Evolutionary conservation across 768 basidiomycete species (phyloP).

Genomic region (Clavulina sp.): DNA sequence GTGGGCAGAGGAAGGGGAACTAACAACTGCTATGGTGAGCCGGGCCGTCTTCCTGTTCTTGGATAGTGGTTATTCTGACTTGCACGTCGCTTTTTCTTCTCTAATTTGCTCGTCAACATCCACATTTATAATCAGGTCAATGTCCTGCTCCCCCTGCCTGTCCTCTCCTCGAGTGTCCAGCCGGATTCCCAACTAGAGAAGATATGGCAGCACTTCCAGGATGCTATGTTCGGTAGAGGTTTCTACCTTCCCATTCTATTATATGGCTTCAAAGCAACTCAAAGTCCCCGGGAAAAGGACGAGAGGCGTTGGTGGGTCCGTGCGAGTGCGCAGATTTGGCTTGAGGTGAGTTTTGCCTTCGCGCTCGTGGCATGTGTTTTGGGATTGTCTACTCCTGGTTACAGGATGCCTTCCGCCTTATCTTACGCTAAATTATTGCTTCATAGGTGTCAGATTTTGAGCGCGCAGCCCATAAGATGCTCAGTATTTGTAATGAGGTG

Average conservation of each 20-base stretch:
- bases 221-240: neutral
- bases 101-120: neutral
- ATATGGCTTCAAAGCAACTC: no score
- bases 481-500: no score
- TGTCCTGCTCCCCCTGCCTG: slow-evolving; percentile 11
- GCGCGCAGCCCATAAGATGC: slow-evolving; percentile 1
- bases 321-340: slow-evolving; percentile 10
- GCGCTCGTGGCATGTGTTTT: neutral
- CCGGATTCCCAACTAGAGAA: neutral
- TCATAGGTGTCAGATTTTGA: slow-evolving; percentile 8
- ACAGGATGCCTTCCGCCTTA: no score
- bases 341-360: slow-evolving; percentile 7
- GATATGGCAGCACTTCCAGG: neutral
- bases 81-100: neutral
- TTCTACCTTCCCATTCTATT: slow-evolving; percentile 2
- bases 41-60: no score
- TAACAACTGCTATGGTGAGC: slow-evolving; percentile 55
- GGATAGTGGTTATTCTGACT: neutral
- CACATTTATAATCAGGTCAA: no score
- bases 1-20: slow-evolving; percentile 40
- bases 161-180: neutral
- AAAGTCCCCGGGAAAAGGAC: no score
- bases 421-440: no score
- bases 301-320: slow-evolving; percentile 10
- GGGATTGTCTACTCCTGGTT: no score